Percentiles rank a stretch among this genome's conserved stretches.
These are phyloP conservation scores for Reticulascus tulasneorum DNA, from an alignment of 2,329 filamentous ascomycete genomes.

Conservation along the genomic window DNA sequence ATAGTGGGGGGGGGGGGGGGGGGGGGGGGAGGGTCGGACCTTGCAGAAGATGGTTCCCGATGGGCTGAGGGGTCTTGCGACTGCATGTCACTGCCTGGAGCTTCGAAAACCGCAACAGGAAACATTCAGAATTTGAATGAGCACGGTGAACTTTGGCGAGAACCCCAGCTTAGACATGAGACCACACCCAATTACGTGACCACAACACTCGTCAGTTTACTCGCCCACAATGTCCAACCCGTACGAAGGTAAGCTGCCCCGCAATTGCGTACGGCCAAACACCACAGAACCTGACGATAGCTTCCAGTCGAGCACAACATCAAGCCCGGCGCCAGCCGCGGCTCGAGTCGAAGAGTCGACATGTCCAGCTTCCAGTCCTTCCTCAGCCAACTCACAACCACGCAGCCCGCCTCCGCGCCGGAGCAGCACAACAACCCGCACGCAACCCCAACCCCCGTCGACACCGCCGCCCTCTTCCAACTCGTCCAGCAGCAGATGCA, in stretches of 20 bases:
- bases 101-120: no score
- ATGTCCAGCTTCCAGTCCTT: conserved; percentile 61
- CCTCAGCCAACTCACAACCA: conserved; percentile 46
- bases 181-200: no score
- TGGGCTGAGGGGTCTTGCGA: no score
- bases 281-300: conserved; percentile 4
- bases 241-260: conserved; percentile 45
- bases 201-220: no score
- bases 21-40: no score
- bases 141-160: no score
- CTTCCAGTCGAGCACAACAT: conserved; percentile 61
- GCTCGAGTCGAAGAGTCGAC: conserved; percentile 51
- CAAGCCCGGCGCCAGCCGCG: conserved; percentile 35
- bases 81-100: no score
- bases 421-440: conserved; percentile 46
- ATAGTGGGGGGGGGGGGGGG: no score
- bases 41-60: no score
- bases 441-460: conserved; percentile 56
- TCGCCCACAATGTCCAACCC: conserved; percentile 46
- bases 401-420: conserved; percentile 23
- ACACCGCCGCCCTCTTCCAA: conserved; percentile 53
- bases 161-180: no score
- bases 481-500: conserved; percentile 57
- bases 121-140: no score
- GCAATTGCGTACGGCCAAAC: conserved; percentile 8